Base-by-base conservation (phyloP, 768 basidiomycete species). In the Candolleomyces aberdarensis region DNA sequence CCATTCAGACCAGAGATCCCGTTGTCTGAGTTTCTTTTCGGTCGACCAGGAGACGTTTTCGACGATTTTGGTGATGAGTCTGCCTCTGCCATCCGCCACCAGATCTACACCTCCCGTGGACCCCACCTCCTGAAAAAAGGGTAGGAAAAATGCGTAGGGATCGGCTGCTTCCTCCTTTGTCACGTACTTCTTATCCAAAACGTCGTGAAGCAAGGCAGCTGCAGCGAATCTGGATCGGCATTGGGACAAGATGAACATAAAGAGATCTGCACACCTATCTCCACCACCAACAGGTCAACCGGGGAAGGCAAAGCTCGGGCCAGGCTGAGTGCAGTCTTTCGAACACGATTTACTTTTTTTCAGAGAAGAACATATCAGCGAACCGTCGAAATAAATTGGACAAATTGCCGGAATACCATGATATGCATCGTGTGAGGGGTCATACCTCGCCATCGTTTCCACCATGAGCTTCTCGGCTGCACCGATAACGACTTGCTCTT, bases 151-250 rank as follows among this genome's bases (percentile, higher is more conserved):
- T 58, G 76, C 72, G 72, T 84, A 85, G 6, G 88, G 83, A 69
- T 90, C 84, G 17, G 81, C 76, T 13, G 84, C 82, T 65, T 83
- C 72, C 58, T 77, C 78, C 13, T 78, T 71, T 1, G 85, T 75
- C 17, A 87, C 86, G 68, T 94, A 92, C 77, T 94, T 93, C 76
- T 89, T 91, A 81, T 93, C 91, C 39, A 92, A 76, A 46, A 94
- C 81, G 72, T 96, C 94, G 67, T 96, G 94, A 49, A 96, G 83
- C 43, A 96, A 82, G n/a, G 94, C 89, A 32, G 90, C 88, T 83
- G 62, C 40, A 59, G 19, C 26, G 56, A 56, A 41, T 54, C 57
- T 61, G 60, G 60, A 62, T 62, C 53, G 57, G 59, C 36, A 13
- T 32, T n/a, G 3, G 62, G 31, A 14, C 43, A 51, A 51, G 22